Percentiles rank a stretch among this genome's conserved stretches.
These are phyloP conservation scores for Boletus hoseneyae DNA, from an alignment of 1,284 basidiomycete species.

Conservation along the genomic window DNA sequence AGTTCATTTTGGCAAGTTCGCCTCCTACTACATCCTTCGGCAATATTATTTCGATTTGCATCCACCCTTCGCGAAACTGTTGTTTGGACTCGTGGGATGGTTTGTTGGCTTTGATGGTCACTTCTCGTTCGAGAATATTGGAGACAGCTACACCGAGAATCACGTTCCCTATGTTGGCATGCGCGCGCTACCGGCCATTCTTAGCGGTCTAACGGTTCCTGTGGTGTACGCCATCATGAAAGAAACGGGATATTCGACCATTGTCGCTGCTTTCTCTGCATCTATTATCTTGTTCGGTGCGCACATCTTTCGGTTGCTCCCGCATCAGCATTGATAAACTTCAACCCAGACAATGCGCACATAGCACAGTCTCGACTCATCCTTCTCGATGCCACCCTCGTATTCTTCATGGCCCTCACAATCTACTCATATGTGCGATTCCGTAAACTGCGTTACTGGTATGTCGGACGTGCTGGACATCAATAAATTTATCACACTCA, in stretches of 20 bases:
- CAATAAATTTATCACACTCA: neutral
- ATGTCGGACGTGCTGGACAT: slow-evolving; percentile 25
- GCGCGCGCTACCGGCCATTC: slow-evolving; percentile 86
- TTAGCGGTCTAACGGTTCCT: slow-evolving; percentile 88
- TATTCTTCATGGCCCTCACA: slow-evolving; percentile 94
- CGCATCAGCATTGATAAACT: slow-evolving; percentile 4
- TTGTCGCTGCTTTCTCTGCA: slow-evolving; percentile 88
- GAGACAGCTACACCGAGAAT: slow-evolving; percentile 84
- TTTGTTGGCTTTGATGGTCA: slow-evolving; percentile 94
- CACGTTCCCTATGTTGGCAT: slow-evolving; percentile 95
- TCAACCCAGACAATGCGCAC: slow-evolving; percentile 87
- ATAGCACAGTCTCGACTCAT: slow-evolving; percentile 95
- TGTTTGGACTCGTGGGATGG: slow-evolving; percentile 92
- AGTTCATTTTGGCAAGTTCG: slow-evolving; percentile 96
- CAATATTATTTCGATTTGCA: slow-evolving; percentile 99
- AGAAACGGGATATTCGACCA: slow-evolving; percentile 91
- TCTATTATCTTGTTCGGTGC: slow-evolving; percentile 82
- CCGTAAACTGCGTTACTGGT: slow-evolving; percentile 92
- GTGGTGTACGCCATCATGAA: slow-evolving; percentile 97
- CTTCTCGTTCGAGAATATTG: slow-evolving; percentile 94
- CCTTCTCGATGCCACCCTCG: slow-evolving; percentile 89
- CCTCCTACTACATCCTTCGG: slow-evolving; percentile 84
- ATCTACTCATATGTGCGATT: slow-evolving; percentile 96
- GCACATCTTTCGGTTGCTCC: slow-evolving; percentile 24
- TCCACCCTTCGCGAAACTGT: slow-evolving; percentile 91